Evolutionary conservation across 345 rosid species (phyloP).

Genomic region (Linum trigynum): DNA sequence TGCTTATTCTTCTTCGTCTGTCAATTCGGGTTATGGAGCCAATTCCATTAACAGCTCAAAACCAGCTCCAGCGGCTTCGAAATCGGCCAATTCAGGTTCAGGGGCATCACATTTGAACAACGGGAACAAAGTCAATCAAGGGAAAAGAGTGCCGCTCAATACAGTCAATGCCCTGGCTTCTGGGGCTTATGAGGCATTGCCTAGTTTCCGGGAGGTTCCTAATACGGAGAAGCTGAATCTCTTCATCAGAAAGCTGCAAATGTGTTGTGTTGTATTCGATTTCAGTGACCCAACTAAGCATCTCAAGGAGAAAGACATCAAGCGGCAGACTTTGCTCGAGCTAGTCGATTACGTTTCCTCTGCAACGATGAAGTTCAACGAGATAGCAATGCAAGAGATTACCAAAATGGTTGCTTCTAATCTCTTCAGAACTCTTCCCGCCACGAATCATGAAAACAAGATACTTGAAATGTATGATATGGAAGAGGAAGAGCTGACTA

Average conservation of each 20-base stretch:
- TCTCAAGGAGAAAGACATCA: slow-evolving; percentile 4
- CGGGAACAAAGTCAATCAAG: not conserved
- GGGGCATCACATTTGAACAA: not conserved
- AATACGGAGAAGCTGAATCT: slow-evolving; percentile 1
- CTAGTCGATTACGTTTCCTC: not conserved
- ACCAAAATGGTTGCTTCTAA: not conserved
- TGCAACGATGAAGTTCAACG: not conserved
- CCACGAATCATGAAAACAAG: slow-evolving; percentile 1
- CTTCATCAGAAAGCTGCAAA: not conserved
- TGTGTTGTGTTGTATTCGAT: slow-evolving; percentile 3
- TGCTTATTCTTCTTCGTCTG: too few relatives aligned
- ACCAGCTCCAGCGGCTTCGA: not conserved
- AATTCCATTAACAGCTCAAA: not conserved
- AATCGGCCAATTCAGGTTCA: not conserved
- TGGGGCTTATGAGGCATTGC: not conserved
- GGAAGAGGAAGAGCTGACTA: slow-evolving; percentile 1
- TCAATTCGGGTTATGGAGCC: not conserved
- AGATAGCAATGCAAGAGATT: slow-evolving; percentile 2
- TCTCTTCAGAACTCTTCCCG: not conserved
- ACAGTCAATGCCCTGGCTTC: not conserved
- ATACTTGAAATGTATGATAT: not conserved
- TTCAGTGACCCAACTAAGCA: not conserved
- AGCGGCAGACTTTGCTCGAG: slow-evolving; percentile 4
- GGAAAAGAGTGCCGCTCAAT: not conserved
- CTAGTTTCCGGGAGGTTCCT: not conserved